A percentile compares a stretch with the other conserved stretches of the same genome.
Conservation (phyloP, 305 asterid genomes). For the Fraxinus baroniana region DNA sequence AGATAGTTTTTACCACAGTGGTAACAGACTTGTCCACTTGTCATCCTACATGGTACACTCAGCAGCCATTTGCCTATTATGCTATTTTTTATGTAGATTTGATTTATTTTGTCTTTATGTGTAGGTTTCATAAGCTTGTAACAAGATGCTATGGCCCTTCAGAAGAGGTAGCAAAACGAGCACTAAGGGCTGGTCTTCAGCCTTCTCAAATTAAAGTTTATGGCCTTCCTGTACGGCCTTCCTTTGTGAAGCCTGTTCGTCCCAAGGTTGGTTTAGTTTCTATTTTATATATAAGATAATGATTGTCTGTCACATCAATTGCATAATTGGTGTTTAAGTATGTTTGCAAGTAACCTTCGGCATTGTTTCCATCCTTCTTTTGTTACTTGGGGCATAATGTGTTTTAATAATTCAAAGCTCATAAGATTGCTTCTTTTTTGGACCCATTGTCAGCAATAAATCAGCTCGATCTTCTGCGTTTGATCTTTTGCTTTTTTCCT, state of each 20-base stretch:
- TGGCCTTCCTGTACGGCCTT: conserved; percentile 97
- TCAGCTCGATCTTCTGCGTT: neutral
- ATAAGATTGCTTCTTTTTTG: neutral
- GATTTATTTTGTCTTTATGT: conserved; percentile 27
- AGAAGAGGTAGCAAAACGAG: conserved; percentile 90
- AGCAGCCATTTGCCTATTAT: conserved; percentile 19
- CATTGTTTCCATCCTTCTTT: neutral
- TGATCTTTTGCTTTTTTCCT: neutral
- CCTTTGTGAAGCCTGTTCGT: conserved; percentile 79
- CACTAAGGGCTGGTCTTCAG: conserved; percentile 81
- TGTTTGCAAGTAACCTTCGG: neutral
- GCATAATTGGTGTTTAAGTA: neutral
- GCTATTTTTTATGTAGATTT: neutral
- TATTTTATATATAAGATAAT: neutral
- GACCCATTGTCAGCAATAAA: neutral
- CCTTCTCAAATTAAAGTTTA: conserved; percentile 79
- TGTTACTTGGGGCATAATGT: neutral
- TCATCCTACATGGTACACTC: conserved; percentile 89
- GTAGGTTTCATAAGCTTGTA: conserved; percentile 98
- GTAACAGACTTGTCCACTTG: conserved; percentile 89
- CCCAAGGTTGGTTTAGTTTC: conserved; percentile 57
- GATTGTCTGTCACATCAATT: neutral
- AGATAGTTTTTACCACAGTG: conserved; percentile 92
- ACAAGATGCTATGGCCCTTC: conserved; percentile 95
- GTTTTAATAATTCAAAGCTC: neutral